Evolutionary conservation across 2,329 filamentous ascomycete genomes (phyloP), one percentile per base, ranked within the genome.

Genomic region (Fusarium kyushuense): DNA sequence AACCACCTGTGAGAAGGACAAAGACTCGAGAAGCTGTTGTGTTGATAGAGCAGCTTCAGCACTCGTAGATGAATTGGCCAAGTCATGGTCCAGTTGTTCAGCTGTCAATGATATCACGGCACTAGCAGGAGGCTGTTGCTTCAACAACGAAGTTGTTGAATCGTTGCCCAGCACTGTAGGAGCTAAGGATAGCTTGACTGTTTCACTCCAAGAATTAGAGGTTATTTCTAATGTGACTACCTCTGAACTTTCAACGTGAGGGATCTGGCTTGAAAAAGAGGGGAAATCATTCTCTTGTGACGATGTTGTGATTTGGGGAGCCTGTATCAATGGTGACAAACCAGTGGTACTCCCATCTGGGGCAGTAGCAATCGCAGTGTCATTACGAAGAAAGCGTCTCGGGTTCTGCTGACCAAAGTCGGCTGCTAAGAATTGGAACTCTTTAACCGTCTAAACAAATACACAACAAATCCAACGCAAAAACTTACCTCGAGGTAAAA

Each of bases 401-500:
- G 35, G 41, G 36, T 49, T 51, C 45, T 52, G 40, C 27, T 53
- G 67, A 40, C 55, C 56, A 23, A 57, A 17, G 38, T 54, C 42
- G 42, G 48, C 63, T 71, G 9, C 27, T 27, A 27, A 40, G 42
- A 29, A 46, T 21, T 23, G 30, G 35, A 25, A 16, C 27, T 47
- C 21, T 41, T 58, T 58, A 71, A 7, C 7, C 23, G 7, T 25
- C 7, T 25, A 25, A 27, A 13, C 17, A 43, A 45, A 16, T 13
- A 40, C 9, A 30, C 19, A 27, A 46, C 17, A 21, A 41, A n/a
- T 7, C 19, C n/a, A 38, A 19, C 16, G 16, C 27, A 45, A 42
- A 54, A 59, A 61, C 69, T 70, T 40, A 71, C 69, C 58, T 61
- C 64, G 54, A 59, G 60, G 66, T 43, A 58, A 56, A 59, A 49